Base-by-base conservation (phyloP, 345 rosid species). In the Cardamine chenopodiifolia region DNA sequence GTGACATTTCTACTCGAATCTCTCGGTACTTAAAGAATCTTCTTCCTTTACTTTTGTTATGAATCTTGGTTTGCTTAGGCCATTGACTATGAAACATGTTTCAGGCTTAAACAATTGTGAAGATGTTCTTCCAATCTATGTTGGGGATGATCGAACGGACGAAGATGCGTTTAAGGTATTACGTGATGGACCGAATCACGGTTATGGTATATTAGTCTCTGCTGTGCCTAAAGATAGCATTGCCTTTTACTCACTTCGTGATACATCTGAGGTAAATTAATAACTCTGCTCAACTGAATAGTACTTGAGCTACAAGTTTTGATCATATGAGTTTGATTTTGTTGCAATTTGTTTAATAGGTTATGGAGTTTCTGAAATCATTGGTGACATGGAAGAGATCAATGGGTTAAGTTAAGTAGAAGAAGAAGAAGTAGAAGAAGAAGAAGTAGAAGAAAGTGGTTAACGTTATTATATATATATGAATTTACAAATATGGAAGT, bases 141-240 rank as follows among this genome's bases (percentile, higher is more conserved):
- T 95, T 2, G 98, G 98, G 39, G 98, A 94, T 82, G 98, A 94
- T 79, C 80, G 85, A 70, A 94, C 98, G 52, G 99, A 95, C 63
- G 97, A 95, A 85, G 99, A 95, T 87, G 99, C 99, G 12, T 95
- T 95, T 60, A 87, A 89, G 89, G 97, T 88, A 39, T 75, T 95
- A 74, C 73, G 93, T 26, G 93, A 92, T 68, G 85, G 91, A 68
- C 70, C 74, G 0, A 90, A 86, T 22, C 73, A 82, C 2, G 99
- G 97, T 20, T 85, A 70, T 78, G 97, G 99, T 62, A 87, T 95
- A 76, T 64, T 95, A 69, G 99, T 95, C 57, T 88, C 97, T 14
- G 80, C 95, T 11, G 62, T 68, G 19, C 97, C 97, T 3, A 95
- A 92, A 85, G 93, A 90, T 65, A 90, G 87, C 76, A 83, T 79